Conservation (phyloP, 352 stramenopile species). For the Phytophthora pini region DNA sequence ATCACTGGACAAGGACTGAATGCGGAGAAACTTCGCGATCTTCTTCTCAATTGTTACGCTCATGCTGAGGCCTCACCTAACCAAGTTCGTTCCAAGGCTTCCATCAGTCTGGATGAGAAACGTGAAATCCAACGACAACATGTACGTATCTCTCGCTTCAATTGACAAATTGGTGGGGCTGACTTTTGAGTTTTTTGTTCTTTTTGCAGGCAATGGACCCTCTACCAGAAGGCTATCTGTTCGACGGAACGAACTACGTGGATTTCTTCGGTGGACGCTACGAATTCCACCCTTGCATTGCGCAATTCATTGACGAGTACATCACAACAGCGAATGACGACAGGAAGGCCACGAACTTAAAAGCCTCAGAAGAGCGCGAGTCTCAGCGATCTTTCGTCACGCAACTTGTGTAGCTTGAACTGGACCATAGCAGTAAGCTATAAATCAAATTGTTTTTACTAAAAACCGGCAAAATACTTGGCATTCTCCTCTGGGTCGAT, state of each 20-base stretch:
- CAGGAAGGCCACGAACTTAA: constrained; percentile 46
- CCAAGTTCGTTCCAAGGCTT: constrained; percentile 48
- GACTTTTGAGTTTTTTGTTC: background rate
- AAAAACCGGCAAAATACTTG: constrained; percentile 80
- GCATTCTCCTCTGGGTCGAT: constrained; percentile 73
- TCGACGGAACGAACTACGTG: constrained; percentile 75
- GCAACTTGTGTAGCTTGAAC: constrained; percentile 21
- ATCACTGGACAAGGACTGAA: constrained; percentile 58
- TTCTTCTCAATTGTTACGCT: constrained; percentile 69
- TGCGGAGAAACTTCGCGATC: constrained; percentile 47
- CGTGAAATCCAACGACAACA: constrained; percentile 70
- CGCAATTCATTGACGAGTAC: constrained; percentile 72
- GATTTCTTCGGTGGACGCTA: constrained; percentile 75
- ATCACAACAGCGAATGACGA: constrained; percentile 53
- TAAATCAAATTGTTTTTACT: background rate
- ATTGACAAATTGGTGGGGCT: background rate
- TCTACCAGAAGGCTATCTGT: constrained; percentile 75
- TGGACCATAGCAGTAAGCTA: too few species aligned
- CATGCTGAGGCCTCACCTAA: constrained; percentile 44
- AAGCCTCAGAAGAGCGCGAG: constrained; percentile 61
- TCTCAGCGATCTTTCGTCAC: constrained; percentile 52
- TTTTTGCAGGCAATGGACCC: constrained; percentile 59
- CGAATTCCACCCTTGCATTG: constrained; percentile 78
- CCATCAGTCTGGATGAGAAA: constrained; percentile 67
- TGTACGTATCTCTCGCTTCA: constrained; percentile 38